Evolutionary conservation across 371 early-diverging fungal species (phyloP), one percentile per base, ranked within the genome.

Genomic region (Rhizopus microsporus): DNA sequence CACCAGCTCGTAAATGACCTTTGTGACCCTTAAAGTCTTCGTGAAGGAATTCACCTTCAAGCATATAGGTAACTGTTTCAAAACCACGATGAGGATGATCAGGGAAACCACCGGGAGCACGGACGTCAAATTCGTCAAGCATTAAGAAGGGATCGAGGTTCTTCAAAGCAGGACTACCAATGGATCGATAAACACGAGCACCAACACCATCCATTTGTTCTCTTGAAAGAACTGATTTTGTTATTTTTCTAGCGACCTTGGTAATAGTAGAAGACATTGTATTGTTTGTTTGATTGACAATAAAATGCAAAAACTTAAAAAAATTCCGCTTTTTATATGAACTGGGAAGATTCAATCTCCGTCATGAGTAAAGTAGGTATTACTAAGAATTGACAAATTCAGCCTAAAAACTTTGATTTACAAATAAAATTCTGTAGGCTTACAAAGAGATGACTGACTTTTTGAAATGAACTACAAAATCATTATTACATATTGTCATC

Each of bases 71-170:
- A 5, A 90, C 88, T 0, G 93, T 92, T 65, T 90, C 90, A 50
- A 92, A 91, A 7, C 93, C 91, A 40, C 89, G 81, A 52, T 87
- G 88, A 15, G 88, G 86, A 64, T 88, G 87, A 35, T 84, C 82
- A 4, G 74, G 83, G 60, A 81, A 82, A 5, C 85, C 86, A 59
- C 68, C 84, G 49, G 80, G 86, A 30, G 72, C 65, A 7, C 17
- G 46, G n/a, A 85, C 80, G 50, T 63, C 67, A 67, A 90, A 86
- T 62, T 92, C 92, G 69, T 93, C 92, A 23, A 93, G 78, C 86
- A 92, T 82, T 13, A 93, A 76, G 70, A 93, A 91, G 0, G 93
- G 93, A 65, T 93, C 94, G 34, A 90, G 80, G 63, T 88, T 82
- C 42, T 85, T 75, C 10, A 90, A 75, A 15, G 80, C 69, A 15